Evolutionary conservation across 345 rosid species (phyloP), one percentile per base, ranked within the genome.

Genomic region (Populus tremula): DNA sequence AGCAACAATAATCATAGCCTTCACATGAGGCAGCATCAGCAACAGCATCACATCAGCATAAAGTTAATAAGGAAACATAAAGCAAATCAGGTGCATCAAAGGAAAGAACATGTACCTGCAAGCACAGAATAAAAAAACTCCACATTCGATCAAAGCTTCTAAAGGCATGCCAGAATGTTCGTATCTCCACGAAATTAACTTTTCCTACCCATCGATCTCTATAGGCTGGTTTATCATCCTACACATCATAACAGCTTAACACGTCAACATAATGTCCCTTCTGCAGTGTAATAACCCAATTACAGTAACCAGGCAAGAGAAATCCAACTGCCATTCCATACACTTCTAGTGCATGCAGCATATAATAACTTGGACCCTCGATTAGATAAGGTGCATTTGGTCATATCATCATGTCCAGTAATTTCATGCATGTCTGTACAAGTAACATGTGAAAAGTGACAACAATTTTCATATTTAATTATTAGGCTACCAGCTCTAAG

Each of bases 111-210:
- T 6, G 6, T 84, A 96, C 99, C 97, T 96, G 99, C 75, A 96
- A 83, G 86, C 87, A 89, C 66, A 96, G 82, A 85, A 96, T 94
- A 72, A 90, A 91, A 85, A 96, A 96, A 80, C 94, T 89, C 99
- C 99, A 96, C 99, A 96, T 94, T 66, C 97, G 94, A 87, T 96
- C 99, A 70, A 92, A 96, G 90, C 98, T 96, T 84, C 99, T 92
- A 82, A 96, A 96, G 74, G 94, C 78, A 87, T 96, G 99, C 97
- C 95, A 94, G 87, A 94, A 96, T 38, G 98, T 85, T 47, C 99
- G 96, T 77, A 96, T 94, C 86, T 96, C 99, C 78, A 96, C 99
- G 81, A 96, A 94, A 84, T 96, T 94, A 78, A 90, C 98, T 85
- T 96, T 96, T 65, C 98, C 99, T 77, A 88, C 89, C 99, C 99